These are phyloP conservation scores for Mortierella alpina DNA, from an alignment of 192 early-diverging fungal species.

Conservation along the genomic window DNA sequence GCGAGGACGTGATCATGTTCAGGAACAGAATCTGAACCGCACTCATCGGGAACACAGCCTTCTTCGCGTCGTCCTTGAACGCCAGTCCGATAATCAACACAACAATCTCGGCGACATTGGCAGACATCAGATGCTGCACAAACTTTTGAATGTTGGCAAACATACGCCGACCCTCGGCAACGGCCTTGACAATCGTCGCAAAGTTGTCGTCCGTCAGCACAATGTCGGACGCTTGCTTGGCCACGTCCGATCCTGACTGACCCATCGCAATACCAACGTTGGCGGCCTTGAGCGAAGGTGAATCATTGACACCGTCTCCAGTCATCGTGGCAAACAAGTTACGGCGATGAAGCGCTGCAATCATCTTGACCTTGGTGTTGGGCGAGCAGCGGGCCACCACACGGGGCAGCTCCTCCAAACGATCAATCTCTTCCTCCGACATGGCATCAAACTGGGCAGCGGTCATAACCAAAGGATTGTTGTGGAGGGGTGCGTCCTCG, in stretches of 20 bases:
- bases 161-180: conserved; percentile 84
- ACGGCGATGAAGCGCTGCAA: conserved; percentile 87
- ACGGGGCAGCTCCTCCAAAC: conserved; percentile 80
- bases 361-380: conserved; percentile 98
- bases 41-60: conserved; percentile 80
- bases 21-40: conserved; percentile 84
- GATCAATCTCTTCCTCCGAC: conserved; percentile 83
- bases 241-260: conserved; percentile 91
- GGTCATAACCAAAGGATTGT: conserved; percentile 77
- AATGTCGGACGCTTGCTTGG: conserved; percentile 93
- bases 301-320: conserved; percentile 83
- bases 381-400: conserved; percentile 98
- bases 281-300: conserved; percentile 78
- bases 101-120: conserved; percentile 80
- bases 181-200: conserved; percentile 84
- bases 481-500: conserved; percentile 61
- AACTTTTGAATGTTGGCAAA: conserved; percentile 84
- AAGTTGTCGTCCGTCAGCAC: conserved; percentile 87
- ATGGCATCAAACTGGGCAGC: conserved; percentile 88
- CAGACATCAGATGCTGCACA: conserved; percentile 75
- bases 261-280: conserved; percentile 93
- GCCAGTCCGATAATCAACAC: conserved; percentile 79
- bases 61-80: conserved; percentile 68
- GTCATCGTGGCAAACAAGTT: conserved; percentile 85
- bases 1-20: conserved; percentile 85